Base-by-base conservation (phyloP, 176 grass and related monocot species). In the Aegilops speltoides region DNA sequence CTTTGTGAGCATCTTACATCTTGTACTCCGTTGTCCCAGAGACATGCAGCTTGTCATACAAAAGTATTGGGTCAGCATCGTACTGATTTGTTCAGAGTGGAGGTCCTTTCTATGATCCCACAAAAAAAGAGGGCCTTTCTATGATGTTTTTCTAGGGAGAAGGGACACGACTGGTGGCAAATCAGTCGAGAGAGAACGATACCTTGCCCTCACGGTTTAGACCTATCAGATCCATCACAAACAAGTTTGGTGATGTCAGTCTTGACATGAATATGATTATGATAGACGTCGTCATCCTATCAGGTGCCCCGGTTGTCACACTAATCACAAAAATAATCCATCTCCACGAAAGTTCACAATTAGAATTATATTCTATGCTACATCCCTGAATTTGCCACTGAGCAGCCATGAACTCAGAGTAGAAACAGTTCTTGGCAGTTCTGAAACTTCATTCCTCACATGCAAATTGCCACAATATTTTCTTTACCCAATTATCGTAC, bases 281-380 rank as follows among this genome's bases (percentile, higher is more conserved):
- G 34, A 98, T 88, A 20, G 95, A 98, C 45, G 91, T 95, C 0
- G 91, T 93, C 16, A 85, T 89, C 13, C 81, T 95, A 54, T 98
- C 95, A 83, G 92, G 95, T 97, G 43, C n/a, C 31, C n/a, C 43
- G 1, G 0, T 73, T 79, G 26, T 6, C 23, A 14, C 10, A n/a
- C 3, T 80, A 8, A 59, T 22, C 65, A 57, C 12, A 57, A 37
- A 48, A 24, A 26, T 34, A 67, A 52, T 46, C 22, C 8, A 9
- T 82, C 11, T 11, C 29, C 36, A 70, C n/a, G 10, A 48, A 20
- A 23, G 12, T 48, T 41, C 7, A 48, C 6, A 74, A 5, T 10
- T 46, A 46, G 4, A 14, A 26, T 48, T 5, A 6, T 28, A 48
- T 48, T 24, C 3, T 73, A 41, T 33, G 43, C 0, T 66, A 50